Evolutionary conservation across 192 early-diverging fungal species (phyloP).

Genomic region (Coemansia sp.): DNA sequence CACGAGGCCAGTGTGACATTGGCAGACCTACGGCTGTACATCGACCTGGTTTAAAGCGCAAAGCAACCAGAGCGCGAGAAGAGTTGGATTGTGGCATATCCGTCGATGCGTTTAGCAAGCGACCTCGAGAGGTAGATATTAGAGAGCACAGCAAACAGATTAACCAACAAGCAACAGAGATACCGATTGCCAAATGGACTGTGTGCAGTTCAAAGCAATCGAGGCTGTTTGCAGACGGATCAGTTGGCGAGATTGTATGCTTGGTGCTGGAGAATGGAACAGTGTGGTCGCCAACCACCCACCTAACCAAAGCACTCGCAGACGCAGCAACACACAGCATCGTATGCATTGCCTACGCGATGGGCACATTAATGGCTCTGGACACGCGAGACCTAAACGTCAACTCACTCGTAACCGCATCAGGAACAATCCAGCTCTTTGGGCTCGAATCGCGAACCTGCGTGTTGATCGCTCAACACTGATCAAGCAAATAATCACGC

Average conservation of each 20-base stretch:
- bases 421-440: conserved; percentile 1
- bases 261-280: conserved; percentile 5
- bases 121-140: neutral
- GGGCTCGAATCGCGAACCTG: neutral
- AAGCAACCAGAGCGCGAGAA: neutral
- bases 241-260: conserved; percentile 4
- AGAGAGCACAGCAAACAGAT: neutral
- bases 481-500: neutral
- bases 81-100: neutral
- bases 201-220: neutral
- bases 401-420: neutral
- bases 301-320: neutral
- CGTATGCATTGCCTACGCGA: neutral
- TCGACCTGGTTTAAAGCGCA: conserved; percentile 6
- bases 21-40: neutral
- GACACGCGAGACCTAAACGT: conserved; percentile 4
- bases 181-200: neutral
- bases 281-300: neutral
- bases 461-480: neutral
- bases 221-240: neutral
- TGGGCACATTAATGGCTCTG: neutral
- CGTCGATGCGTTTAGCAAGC: neutral
- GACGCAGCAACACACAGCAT: neutral
- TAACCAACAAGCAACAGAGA: neutral
- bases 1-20: conserved; percentile 9